Base-by-base conservation (phyloP, 1,139 yeast genomes). In the Sugiyamaella neomexicana region DNA sequence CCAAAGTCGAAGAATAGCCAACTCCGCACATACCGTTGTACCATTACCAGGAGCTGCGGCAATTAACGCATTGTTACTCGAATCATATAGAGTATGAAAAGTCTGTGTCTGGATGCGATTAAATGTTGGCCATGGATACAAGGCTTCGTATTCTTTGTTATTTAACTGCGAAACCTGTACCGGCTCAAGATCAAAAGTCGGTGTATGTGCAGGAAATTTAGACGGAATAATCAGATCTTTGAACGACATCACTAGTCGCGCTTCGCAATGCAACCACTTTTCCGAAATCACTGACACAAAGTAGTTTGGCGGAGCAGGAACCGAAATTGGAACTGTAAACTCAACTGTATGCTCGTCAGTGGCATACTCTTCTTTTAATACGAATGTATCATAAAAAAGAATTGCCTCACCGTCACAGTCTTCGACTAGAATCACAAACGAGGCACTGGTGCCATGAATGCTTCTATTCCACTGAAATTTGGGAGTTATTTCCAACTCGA, bases 331-430 rank as follows among this genome's bases (percentile, higher is more conserved):
- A 2, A 91, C 81, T 0, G 87, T 78, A 62, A 89, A 82, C 47
- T 85, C 91, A 2, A 89, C 53, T 34, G 77, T 65, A 59, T 84
- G 86, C 31, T 81, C 84, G 42, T 79, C 75, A 13, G 76, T 72
- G 23, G 82, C 73, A 51, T 79, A 75, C 27, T 75, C 72, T 55
- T 75, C 76, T 32, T 74, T 74, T 8, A 91, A 78, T 1, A 78
- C 63, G 47, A 91, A 72, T 1, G 74, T 69, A 55, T 87, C 93
- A 37, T 73, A 63, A 62, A 77, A 81, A 23, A 93, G 71, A n/a
- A 90, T 77, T 47, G 72, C 75, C 54, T 88, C 93, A 2, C 97
- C 96, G 68, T 89, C 86, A 55, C 89, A 79, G 65, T 91, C 97
- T 65, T 90, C 97, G 1, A 89, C 88, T 12, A 88, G 56, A 3